phyloP scores from a whole-genome alignment of 768 basidiomycete species.

The Calocybe indica region DNA sequence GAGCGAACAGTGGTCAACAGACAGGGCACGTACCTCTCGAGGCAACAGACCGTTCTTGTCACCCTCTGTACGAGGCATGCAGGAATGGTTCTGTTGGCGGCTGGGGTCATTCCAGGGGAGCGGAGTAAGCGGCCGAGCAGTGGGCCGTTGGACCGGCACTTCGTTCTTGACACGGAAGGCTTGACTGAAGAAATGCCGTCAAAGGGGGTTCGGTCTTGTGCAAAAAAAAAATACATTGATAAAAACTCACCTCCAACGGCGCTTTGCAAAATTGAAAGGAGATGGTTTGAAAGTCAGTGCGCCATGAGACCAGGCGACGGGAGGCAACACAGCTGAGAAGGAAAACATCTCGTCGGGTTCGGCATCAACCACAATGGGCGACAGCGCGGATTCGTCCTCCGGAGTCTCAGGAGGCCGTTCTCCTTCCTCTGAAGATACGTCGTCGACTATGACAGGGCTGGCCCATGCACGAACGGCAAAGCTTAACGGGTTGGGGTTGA shows the following conservation, averaged over 20 bases:
- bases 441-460: conserved; percentile 35
- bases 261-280: conserved; percentile 57
- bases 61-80: too few species aligned
- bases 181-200: conserved; percentile 4
- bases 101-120: too few species aligned
- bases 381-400: conserved; percentile 23
- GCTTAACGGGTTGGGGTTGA: conserved; percentile 55
- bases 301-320: conserved; percentile 21
- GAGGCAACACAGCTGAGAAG: conserved; percentile 7
- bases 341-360: neutral
- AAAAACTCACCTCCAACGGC: conserved; percentile 47
- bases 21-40: conserved; percentile 15
- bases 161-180: conserved; percentile 4
- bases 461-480: conserved; percentile 57
- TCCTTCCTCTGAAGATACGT: conserved; percentile 43
- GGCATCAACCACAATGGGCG: too few species aligned
- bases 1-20: neutral
- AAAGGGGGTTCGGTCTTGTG: neutral
- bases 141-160: too few species aligned
- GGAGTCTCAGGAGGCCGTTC: conserved; percentile 55
- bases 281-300: conserved; percentile 54
- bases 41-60: neutral
- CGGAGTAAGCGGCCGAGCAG: too few species aligned
- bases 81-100: too few species aligned
- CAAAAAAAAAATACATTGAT: conserved; percentile 12